Percentiles rank a stretch among this genome's conserved stretches.
phyloP scores from a whole-genome alignment of 352 stramenopile genomes.

The Phytophthora ohioensis region DNA sequence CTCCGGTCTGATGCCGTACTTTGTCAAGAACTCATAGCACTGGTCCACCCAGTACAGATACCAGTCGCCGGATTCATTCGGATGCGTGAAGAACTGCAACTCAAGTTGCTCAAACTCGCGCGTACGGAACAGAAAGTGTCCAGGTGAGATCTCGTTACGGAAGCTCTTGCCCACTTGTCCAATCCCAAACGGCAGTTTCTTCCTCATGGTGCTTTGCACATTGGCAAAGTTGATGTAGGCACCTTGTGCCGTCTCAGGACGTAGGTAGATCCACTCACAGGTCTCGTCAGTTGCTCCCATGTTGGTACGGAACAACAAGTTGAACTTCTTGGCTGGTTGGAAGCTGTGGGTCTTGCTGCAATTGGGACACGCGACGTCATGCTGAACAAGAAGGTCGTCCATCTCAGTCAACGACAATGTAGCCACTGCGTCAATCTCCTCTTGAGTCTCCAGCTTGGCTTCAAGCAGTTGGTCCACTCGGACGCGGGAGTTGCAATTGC shows the following conservation, averaged over 20 bases:
- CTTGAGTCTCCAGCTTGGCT: conserved; percentile 48
- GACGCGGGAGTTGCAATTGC: conserved; percentile 91
- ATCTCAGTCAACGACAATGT: conserved; percentile 65
- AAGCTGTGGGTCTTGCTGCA: conserved; percentile 64
- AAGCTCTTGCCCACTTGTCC: conserved; percentile 99
- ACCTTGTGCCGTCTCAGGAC: conserved; percentile 98
- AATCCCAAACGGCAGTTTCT: conserved; percentile 96
- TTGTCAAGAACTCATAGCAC: conserved; percentile 91
- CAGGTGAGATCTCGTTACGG: conserved; percentile 98
- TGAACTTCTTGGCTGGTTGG: conserved; percentile 94
- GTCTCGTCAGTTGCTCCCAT: conserved; percentile 94
- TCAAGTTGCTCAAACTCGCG: conserved; percentile 99
- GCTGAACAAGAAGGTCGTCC: conserved; percentile 58
- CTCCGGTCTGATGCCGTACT: conserved; percentile 90
- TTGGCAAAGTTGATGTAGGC: conserved; percentile 99
- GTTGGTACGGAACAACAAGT: conserved; percentile 98
- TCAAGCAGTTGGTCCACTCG: conserved; percentile 83
- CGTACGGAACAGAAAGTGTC: conserved; percentile 97
- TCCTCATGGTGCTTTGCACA: conserved; percentile 91
- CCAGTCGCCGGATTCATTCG: conserved; percentile 77
- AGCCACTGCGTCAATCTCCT: conserved; percentile 59
- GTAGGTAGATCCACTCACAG: conserved; percentile 93
- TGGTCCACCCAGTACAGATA: conserved; percentile 94
- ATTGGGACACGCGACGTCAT: conserved; percentile 64
- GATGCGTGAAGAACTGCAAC: conserved; percentile 87